phyloP scores from a whole-genome alignment of 2,329 filamentous ascomycete genomes.

The Scopulariopsis brevicaulis region DNA sequence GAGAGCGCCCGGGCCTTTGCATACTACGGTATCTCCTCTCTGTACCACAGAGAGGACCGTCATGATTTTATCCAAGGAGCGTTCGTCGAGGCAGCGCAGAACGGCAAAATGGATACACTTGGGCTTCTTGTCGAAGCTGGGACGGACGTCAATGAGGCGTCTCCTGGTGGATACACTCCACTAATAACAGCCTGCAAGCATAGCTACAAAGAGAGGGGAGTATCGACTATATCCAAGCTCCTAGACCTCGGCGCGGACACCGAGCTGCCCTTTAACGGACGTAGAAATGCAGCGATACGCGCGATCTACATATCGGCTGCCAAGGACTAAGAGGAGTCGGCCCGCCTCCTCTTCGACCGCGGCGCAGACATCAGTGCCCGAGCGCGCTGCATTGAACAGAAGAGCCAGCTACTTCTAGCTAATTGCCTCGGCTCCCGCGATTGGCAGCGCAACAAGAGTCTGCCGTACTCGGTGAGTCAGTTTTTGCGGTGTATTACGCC shows the following conservation, averaged over 20 bases:
- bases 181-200: not conserved
- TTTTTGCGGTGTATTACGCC: not conserved
- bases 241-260: constrained; percentile 19
- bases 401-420: not conserved
- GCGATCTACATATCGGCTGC: constrained; percentile 24
- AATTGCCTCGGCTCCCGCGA: not conserved
- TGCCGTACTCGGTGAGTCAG: not conserved
- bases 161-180: not conserved
- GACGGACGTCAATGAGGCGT: constrained; percentile 17
- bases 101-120: constrained; percentile 10
- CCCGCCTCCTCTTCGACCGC: constrained; percentile 19
- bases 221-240: constrained; percentile 15
- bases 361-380: constrained; percentile 22
- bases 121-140: constrained; percentile 18
- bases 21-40: not conserved
- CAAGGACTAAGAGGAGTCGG: constrained; percentile 20
- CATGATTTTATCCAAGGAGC: not conserved
- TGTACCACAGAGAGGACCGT: not conserved
- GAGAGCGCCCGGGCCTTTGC: not conserved
- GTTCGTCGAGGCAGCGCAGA: not conserved
- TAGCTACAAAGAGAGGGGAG: not conserved
- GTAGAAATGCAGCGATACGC: constrained; percentile 17
- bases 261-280: constrained; percentile 11
- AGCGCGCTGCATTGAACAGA: constrained; percentile 5
- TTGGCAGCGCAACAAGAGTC: too few relatives aligned